Evolutionary conservation across 176 grass and related monocot genomes (phyloP), one percentile per base, ranked within the genome.

Genomic region (Aegilops speltoides): DNA sequence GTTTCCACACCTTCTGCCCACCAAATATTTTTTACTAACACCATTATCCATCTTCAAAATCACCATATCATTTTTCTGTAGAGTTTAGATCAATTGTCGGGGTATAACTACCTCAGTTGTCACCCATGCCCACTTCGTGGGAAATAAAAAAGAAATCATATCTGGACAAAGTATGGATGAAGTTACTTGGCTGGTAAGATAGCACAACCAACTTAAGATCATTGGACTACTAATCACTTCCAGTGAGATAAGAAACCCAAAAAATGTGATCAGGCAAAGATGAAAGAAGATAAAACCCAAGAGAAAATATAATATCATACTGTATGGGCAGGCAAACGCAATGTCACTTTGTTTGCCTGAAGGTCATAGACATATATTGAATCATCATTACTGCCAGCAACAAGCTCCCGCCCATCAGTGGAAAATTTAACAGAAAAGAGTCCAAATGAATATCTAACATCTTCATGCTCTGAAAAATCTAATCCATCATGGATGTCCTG

Each of bases 361-460:
- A 97, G 87, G 41, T 97, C 92, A 68, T 91, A 97, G 54, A 97
- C 85, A 93, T 95, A 97, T 84, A 97, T 89, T 19, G 95, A 95
- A 54, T 89, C 46, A 33, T 93, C 91, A 48, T 88, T 97, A 79
- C 84, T 91, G 40, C 95, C 95, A 81, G 92, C 95, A 66, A 97
- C 73, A 84, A 97, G 85, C 72, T 97, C 95, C 68, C 88, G 72
- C 11, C 95, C 95, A 83, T 95, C 92, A 84, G 90, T 91, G 59
- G 92, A 93, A 76, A 97, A 97, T 80, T 95, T 97, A 71, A 97
- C 91, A 64, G 95, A 97, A 81, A 95, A 97, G 82, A 95, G 86
- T 80, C 89, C 90, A 79, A 97, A 97, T 22, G 87, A 85, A 84
- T 88, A 83, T 84, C 69, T 79, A 28, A 93, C 95, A 68, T 95